Evolutionary conservation across 2,329 filamentous ascomycete genomes (phyloP).

Genomic region (Aspergillus neoniger): DNA sequence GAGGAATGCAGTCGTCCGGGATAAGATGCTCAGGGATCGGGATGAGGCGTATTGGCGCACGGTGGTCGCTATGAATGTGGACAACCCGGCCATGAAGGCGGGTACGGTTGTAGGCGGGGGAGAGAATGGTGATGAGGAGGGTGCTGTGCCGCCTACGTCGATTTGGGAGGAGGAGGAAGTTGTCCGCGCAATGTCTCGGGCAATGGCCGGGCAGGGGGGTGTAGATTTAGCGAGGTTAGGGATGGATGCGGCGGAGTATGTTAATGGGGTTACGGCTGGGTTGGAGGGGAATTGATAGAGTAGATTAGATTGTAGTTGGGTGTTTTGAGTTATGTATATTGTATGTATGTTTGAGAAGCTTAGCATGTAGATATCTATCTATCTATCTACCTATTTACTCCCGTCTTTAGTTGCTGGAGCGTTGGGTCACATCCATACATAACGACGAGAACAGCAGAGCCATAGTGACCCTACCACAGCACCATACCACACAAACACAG

Average conservation of each 20-base stretch:
- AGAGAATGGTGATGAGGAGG: conserved; percentile 56
- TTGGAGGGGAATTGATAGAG: conserved; percentile 31
- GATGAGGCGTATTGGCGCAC: conserved; percentile 72
- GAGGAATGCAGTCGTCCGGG: conserved; percentile 75
- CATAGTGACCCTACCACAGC: no score
- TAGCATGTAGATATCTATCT: background rate
- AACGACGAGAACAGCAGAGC: no score
- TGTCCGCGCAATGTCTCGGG: conserved; percentile 66
- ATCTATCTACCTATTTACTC: background rate
- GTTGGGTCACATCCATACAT: no score
- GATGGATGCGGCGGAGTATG: conserved; percentile 47
- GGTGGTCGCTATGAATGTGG: conserved; percentile 52
- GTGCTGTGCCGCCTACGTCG: conserved; percentile 54
- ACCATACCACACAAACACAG: no score
- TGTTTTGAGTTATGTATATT: background rate
- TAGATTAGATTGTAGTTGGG: conserved; percentile 7
- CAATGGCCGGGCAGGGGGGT: conserved; percentile 68
- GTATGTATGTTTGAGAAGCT: background rate
- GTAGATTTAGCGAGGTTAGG: conserved; percentile 46
- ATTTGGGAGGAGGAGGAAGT: conserved; percentile 72
- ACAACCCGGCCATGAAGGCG: conserved; percentile 3
- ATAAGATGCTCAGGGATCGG: conserved; percentile 67
- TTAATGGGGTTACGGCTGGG: conserved; percentile 44
- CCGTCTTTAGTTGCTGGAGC: background rate
- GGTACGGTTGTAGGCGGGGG: conserved; percentile 48